Percentiles rank a stretch among this genome's conserved stretches.
Conservation (phyloP, 441 rosid genomes). For the Biscutella laevigata region DNA sequence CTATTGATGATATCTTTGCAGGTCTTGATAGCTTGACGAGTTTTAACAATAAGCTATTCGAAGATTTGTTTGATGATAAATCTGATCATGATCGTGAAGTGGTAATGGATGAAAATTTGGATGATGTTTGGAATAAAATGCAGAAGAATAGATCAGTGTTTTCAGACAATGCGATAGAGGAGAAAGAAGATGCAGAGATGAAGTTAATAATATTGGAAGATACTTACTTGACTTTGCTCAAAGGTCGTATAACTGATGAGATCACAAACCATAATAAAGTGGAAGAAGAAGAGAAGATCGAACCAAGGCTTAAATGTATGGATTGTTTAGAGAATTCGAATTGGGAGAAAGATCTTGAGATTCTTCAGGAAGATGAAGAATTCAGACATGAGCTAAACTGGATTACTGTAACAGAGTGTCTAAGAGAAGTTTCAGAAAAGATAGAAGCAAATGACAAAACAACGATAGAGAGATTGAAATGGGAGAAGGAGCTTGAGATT, state of each 20-base stretch:
- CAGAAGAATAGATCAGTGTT: slow-evolving; percentile 20
- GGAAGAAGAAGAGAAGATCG: slow-evolving; percentile 4
- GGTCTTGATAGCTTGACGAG: slow-evolving; percentile 36
- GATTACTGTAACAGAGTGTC: slow-evolving; percentile 10
- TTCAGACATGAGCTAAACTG: slow-evolving; percentile 20
- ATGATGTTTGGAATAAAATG: slow-evolving; percentile 37
- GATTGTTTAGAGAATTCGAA: slow-evolving; percentile 21
- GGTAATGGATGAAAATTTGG: slow-evolving; percentile 17
- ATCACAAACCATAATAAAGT: slow-evolving; percentile 12
- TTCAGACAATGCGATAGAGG: slow-evolving; percentile 25
- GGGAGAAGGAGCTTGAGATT: slow-evolving; percentile 4
- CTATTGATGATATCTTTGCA: slow-evolving; percentile 33
- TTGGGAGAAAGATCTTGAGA: not conserved
- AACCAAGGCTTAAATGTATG: slow-evolving; percentile 25
- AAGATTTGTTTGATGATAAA: slow-evolving; percentile 15
- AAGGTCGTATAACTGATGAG: slow-evolving; percentile 27
- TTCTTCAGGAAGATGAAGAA: slow-evolving; percentile 11
- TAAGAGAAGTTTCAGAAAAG: slow-evolving; percentile 29
- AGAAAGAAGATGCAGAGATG: slow-evolving; percentile 35
- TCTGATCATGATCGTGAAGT: not conserved
- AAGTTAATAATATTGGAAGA: slow-evolving; percentile 32
- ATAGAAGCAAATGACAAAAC: slow-evolving; percentile 18
- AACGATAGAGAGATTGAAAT: slow-evolving; percentile 13
- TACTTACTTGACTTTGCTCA: slow-evolving; percentile 31
- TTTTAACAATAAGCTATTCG: slow-evolving; percentile 24